Base-by-base conservation (phyloP, 129 eudicot species). In the Pulicaria dysenterica region DNA sequence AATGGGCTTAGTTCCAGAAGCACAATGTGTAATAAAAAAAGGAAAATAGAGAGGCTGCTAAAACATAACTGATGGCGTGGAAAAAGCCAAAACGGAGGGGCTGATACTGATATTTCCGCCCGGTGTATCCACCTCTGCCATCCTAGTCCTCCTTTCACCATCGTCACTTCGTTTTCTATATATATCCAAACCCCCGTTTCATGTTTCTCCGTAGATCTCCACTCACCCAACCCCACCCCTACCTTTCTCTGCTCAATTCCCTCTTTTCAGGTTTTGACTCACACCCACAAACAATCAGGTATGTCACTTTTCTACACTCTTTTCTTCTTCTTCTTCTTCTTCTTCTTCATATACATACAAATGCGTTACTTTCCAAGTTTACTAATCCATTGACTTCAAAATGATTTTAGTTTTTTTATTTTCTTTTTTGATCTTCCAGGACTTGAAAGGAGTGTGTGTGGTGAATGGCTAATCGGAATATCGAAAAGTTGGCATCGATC, bases 401-500 rank as follows among this genome's bases (percentile, higher is more conserved):
- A 31, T 6, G 4, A 11, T 67, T 67, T 47, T 31, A 2, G 8
- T 12, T 14, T 45, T 58, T 9, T 37, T 39, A 7, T 7, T 17
- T 39, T 5, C n/a, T n/a, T 48, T 17, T 56, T 69, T 13, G 2
- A 6, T 67, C 7, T 7, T 11, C 44, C 13, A 49, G 45, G 44
- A 49, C 10, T 62, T 55, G 54, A 13, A 70, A 62, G 53, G 64
- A n/a, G 64, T 49, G 81, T 39, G 63, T 39, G 17, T 36, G 57
- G 54, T 57, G 54, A 75, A 95, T 94, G 98, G 87, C 95, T n/a
- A 63, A 76, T 63, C 86, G 96, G 79, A 93, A 85, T 81, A 41
- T 93, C 6, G 99, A 90, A 77, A 94, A 94, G 56, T 14, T 90
- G 78, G 99, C 99, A 5, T 94, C 97, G 16, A 94, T 94, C 60